These are phyloP conservation scores for Penicillium diatomitis DNA, from an alignment of 495 filamentous ascomycete species.

Conservation along the genomic window DNA sequence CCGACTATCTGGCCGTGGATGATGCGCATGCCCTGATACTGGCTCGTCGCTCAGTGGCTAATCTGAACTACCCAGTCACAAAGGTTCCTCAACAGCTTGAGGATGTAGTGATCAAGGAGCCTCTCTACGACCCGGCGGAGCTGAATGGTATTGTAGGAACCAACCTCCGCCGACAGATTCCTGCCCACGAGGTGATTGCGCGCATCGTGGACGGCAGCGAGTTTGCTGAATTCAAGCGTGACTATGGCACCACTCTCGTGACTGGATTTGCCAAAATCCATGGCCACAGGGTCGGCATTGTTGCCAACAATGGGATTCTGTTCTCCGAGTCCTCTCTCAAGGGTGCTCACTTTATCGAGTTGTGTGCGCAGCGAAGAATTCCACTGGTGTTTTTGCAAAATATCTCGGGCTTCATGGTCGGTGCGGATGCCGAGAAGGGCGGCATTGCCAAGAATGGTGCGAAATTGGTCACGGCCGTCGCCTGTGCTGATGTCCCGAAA, in stretches of 20 bases:
- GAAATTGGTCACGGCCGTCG: conserved; percentile 92
- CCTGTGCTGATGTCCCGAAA: conserved; percentile 92
- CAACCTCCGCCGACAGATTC: conserved; percentile 75
- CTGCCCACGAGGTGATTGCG: conserved; percentile 84
- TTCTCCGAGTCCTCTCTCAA: conserved; percentile 87
- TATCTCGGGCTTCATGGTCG: conserved; percentile 97
- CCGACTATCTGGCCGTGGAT: conserved; percentile 90
- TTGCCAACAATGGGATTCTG: conserved; percentile 97
- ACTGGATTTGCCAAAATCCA: conserved; percentile 91
- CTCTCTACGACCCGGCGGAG: conserved; percentile 73
- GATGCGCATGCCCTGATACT: conserved; percentile 90
- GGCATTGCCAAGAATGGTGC: conserved; percentile 98
- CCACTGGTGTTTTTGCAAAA: conserved; percentile 93
- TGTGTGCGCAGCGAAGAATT: conserved; percentile 85
- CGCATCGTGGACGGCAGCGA: conserved; percentile 85
- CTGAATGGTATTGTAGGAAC: conserved; percentile 81
- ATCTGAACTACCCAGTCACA: conserved; percentile 71
- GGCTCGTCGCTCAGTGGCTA: conserved; percentile 71
- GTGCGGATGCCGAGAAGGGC: conserved; percentile 80
- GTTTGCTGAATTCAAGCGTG: conserved; percentile 90
- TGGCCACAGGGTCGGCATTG: conserved; percentile 82
- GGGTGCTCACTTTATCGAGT: conserved; percentile 95
- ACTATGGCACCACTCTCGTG: conserved; percentile 83
- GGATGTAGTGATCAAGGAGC: conserved; percentile 47
- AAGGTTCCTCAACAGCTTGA: conserved; percentile 13